phyloP scores from a whole-genome alignment of 192 early-diverging fungal species.

The Podila horticola region DNA sequence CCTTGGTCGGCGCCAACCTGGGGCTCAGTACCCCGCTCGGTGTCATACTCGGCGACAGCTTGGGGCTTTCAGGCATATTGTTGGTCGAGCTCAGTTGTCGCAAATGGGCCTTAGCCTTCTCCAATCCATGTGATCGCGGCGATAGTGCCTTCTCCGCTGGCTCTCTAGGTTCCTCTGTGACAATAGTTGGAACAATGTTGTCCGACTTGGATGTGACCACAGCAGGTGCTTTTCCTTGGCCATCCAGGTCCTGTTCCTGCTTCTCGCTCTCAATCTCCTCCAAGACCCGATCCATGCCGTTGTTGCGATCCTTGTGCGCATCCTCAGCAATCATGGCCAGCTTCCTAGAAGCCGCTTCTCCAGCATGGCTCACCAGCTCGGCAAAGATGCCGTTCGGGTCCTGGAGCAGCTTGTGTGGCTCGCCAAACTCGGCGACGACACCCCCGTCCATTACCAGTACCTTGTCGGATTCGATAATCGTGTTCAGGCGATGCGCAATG shows the following conservation, averaged over 20 bases:
- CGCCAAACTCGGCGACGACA: conserved; percentile 74
- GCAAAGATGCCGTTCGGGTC: conserved; percentile 37
- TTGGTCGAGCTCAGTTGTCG: conserved; percentile 4
- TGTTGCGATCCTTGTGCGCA: conserved; percentile 20
- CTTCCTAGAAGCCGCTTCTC: conserved; percentile 57
- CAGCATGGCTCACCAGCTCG: conserved; percentile 28
- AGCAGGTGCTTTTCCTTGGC: background rate
- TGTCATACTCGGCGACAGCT: background rate
- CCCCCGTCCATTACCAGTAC: conserved; percentile 81
- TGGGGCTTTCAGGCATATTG: background rate
- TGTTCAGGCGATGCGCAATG: conserved; percentile 78
- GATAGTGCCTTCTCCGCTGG: background rate
- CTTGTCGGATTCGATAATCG: conserved; percentile 77
- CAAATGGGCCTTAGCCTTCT: conserved; percentile 21
- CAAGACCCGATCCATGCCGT: background rate
- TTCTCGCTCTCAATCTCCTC: conserved; percentile 14
- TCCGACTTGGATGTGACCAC: background rate
- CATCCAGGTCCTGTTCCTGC: background rate
- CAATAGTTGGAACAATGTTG: background rate
- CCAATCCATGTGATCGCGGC: conserved; percentile 2
- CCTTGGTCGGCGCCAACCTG: background rate
- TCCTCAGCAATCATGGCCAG: conserved; percentile 39
- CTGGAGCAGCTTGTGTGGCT: conserved; percentile 64
- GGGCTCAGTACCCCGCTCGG: background rate
- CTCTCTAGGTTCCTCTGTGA: background rate